Base-by-base conservation (phyloP, 1,139 yeast species). In the Meyerozyma carpophila region DNA sequence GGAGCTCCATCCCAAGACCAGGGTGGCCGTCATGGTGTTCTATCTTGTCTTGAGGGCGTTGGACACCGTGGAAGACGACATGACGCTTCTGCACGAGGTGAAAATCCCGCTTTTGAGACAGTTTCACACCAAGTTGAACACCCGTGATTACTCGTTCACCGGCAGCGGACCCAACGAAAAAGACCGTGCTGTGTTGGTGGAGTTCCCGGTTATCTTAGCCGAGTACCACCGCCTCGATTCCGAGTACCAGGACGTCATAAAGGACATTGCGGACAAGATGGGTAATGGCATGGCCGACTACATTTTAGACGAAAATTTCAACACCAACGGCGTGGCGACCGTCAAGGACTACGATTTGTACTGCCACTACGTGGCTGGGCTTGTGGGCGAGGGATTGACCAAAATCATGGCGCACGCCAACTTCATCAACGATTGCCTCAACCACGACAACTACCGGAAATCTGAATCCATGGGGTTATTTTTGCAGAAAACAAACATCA, bases 261-360 rank as follows among this genome's bases (percentile, higher is more conserved):
- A 75, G 53, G 88, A 84, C 49, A 87, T 89, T 54, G 82, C 96
- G 42, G 57, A 70, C 44, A 75, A 83, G 61, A 93, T 93, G 98
- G 98, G 98, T 44, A 82, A 87, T 53, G 98, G 98, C 45, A 93
- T 93, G 99, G 98, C 98, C 27, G 93, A 88, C 57, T 93, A 91
- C 63, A 84, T 89, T 45, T 73, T 79, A 56, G 84, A 87, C 57
- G 94, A 85, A 44, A 76, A 81, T 47, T 88, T 87, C 66, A 88
- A 89, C 62, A 63, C 79, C 54, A 80, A 81, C 49, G 98, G 98
- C 3, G 83, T 93, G 38, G 73, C 71, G 41, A 87, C 96, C 2
- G 64, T 86, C 40, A 72, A 77, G 50, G 98, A 90, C 59, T 94
- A 85, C 60, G 93, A 94, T 60, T 72, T 83, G 50, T 93, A 93